Evolutionary conservation across 2,329 filamentous ascomycete species (phyloP), one percentile per base, ranked within the genome.

Genomic region (Curvularia spicifera): DNA sequence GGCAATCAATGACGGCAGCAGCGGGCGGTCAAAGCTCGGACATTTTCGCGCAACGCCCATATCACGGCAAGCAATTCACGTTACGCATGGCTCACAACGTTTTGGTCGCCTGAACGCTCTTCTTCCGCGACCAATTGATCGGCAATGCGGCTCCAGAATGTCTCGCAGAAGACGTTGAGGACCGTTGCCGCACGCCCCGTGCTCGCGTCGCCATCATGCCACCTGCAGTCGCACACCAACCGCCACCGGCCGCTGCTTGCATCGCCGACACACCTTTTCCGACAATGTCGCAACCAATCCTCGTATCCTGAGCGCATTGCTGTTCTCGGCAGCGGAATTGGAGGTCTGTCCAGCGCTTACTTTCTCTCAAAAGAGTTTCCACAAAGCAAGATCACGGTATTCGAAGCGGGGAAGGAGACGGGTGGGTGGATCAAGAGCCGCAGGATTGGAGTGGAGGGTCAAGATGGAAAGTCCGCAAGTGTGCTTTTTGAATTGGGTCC

Each of bases 381-480:
- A 4, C 81, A 84, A 55, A 83, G 87, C 33, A 86, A 87, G 51
- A 87, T 99, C 69, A 95, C 91, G 0, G 73, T 99, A 9, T 97
- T 92, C 76, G 95, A 99, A 75, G 84, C 84, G 20, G 84, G 82
- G 28, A 74, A 84, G 22, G 83, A 87, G 20, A 75, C 94, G 0
- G 95, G 95, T 43, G 95, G 95, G 45, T 98, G 93, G 93, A 81
- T 98, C 40, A 80, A 87, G 62, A 92, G 90, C 1, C 84, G 88
- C 64, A 79, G 79, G 50, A 81, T 90, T 12, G 76, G 85, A 1
- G 84, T 90, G 9, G 82, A 84, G 37, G 90, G 86, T 15, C 82
- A 83, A 22, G 78, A 57, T 24, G 56, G 56, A 15, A 51, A 46
- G 33, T 18, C 37, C 18, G 56, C 52, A 4, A 53, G 83, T 48